Percentiles rank a stretch among this genome's conserved stretches.
phyloP scores from a whole-genome alignment of 2,329 filamentous ascomycete species.

The Paecilomyces dactylethromorphus region DNA sequence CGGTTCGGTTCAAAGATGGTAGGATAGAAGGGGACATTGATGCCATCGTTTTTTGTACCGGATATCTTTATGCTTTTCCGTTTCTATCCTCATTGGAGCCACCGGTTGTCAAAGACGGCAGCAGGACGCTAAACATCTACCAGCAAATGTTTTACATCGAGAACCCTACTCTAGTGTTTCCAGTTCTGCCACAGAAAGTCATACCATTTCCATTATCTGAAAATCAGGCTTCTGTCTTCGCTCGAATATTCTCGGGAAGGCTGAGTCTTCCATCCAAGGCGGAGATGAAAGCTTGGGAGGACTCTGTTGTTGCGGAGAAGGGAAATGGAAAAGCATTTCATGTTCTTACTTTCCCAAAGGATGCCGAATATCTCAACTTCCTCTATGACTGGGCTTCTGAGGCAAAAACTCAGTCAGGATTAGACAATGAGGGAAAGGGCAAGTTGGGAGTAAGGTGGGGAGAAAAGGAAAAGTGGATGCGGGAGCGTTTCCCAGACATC shows the following conservation, averaged over 20 bases:
- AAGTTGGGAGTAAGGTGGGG: conserved; percentile 69
- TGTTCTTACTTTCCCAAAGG: conserved; percentile 43
- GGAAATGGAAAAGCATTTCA: conserved; percentile 50
- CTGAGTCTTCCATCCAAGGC: conserved; percentile 56
- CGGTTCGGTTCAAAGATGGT: conserved; percentile 62
- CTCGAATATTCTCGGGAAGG: conserved; percentile 68
- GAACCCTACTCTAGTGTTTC: conserved; percentile 72
- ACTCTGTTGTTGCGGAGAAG: conserved; percentile 29
- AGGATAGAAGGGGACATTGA: conserved; percentile 63
- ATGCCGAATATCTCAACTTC: conserved; percentile 40
- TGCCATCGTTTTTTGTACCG: conserved; percentile 77
- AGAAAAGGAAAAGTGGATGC: conserved; percentile 64
- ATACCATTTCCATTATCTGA: conserved; percentile 82
- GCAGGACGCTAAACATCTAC: conserved; percentile 65
- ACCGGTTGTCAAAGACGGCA: conserved; percentile 60
- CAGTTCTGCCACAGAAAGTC: conserved; percentile 70
- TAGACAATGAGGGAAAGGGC: conserved; percentile 44
- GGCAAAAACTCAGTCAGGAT: conserved; percentile 23
- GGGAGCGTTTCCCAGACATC: conserved; percentile 61
- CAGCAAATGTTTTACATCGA: conserved; percentile 71
- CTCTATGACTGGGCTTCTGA: conserved; percentile 37
- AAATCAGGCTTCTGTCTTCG: conserved; percentile 68
- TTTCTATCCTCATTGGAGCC: conserved; percentile 53
- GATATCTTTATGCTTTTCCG: conserved; percentile 79
- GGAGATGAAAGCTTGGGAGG: conserved; percentile 67